A percentile compares a stretch with the other conserved stretches of the same genome.
Conservation (phyloP, 352 stramenopile genomes). For the Phytophthora constricta region DNA sequence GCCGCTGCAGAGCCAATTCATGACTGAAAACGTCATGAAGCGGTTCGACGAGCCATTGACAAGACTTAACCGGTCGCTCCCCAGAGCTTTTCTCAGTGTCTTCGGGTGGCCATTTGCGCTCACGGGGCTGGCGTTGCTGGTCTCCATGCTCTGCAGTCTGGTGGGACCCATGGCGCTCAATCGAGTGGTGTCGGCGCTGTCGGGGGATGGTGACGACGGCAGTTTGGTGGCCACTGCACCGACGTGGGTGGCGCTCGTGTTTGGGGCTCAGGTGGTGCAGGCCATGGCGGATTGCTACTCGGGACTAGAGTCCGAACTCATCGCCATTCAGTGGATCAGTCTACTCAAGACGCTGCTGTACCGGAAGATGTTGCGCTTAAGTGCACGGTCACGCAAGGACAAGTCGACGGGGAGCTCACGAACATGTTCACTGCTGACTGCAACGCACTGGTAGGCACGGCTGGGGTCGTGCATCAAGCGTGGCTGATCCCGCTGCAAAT, state of each 20-base stretch:
- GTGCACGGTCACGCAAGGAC: conserved; percentile 33
- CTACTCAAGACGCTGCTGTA: conserved; percentile 52
- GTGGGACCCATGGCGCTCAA: conserved; percentile 51
- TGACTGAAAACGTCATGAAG: conserved; percentile 25
- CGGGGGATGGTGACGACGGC: conserved; percentile 4
- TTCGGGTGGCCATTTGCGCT: conserved; percentile 46
- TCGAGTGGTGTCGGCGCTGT: conserved; percentile 43
- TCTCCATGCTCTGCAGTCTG: conserved; percentile 52
- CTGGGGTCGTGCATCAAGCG: conserved; percentile 45
- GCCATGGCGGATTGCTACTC: conserved; percentile 55
- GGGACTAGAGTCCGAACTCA: conserved; percentile 46
- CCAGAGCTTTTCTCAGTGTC: conserved; percentile 33
- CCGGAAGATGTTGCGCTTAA: conserved; percentile 51
- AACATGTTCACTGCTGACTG: conserved; percentile 63
- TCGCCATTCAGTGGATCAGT: conserved; percentile 57
- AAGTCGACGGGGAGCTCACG: conserved; percentile 57
- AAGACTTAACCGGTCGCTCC: conserved; percentile 25
- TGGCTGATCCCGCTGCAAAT: conserved; percentile 61
- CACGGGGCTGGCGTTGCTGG: conserved; percentile 42
- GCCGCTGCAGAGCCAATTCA: conserved; percentile 31
- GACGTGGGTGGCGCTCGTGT: conserved; percentile 37
- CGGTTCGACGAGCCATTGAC: conserved; percentile 31
- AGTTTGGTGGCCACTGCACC: conserved; percentile 19
- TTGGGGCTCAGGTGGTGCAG: conserved; percentile 52
- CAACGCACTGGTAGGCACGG: conserved; percentile 37